Evolutionary conservation across 2,329 filamentous ascomycete species (phyloP).

Genomic region (Coniochaeta sp.): DNA sequence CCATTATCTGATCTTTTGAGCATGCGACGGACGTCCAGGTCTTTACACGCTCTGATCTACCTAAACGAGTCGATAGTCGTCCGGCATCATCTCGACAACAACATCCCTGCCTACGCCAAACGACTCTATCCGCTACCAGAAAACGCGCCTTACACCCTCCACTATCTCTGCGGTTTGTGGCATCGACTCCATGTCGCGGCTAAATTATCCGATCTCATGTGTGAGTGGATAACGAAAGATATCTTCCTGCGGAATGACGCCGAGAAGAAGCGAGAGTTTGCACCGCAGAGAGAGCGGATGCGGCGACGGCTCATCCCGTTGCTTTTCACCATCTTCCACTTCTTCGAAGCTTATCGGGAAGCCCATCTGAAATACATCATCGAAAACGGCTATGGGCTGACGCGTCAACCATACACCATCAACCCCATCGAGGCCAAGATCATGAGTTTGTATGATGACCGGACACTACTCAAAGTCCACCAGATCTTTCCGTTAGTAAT

Average conservation of each 20-base stretch:
- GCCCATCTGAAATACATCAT: conserved; percentile 50
- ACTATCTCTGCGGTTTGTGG: conserved; percentile 58
- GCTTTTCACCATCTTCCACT: conserved; percentile 60
- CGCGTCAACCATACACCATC: conserved; percentile 45
- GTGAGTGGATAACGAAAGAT: conserved; percentile 58
- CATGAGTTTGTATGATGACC: conserved; percentile 58
- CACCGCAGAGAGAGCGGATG: conserved; percentile 56
- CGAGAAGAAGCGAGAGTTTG: conserved; percentile 47
- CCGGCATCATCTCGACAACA: conserved; percentile 51
- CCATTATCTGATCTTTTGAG: conserved; percentile 54
- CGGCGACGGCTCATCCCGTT: conserved; percentile 55
- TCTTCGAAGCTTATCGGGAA: conserved; percentile 57
- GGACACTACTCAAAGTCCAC: conserved; percentile 55
- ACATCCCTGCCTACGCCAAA: conserved; percentile 53
- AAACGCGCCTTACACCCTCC: conserved; percentile 42
- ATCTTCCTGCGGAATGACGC: conserved; percentile 55
- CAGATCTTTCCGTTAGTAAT: conserved; percentile 58
- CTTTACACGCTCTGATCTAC: conserved; percentile 52
- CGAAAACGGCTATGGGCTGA: conserved; percentile 42
- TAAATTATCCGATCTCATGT: conserved; percentile 55
- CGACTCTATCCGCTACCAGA: conserved; percentile 50
- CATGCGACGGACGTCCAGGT: conserved; percentile 49
- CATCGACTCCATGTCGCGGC: conserved; percentile 58
- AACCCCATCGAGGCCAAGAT: conserved; percentile 57
- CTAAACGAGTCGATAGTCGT: conserved; percentile 55